Base-by-base conservation (phyloP, 169 alveolate genomes). In the Neospora caninum region DNA sequence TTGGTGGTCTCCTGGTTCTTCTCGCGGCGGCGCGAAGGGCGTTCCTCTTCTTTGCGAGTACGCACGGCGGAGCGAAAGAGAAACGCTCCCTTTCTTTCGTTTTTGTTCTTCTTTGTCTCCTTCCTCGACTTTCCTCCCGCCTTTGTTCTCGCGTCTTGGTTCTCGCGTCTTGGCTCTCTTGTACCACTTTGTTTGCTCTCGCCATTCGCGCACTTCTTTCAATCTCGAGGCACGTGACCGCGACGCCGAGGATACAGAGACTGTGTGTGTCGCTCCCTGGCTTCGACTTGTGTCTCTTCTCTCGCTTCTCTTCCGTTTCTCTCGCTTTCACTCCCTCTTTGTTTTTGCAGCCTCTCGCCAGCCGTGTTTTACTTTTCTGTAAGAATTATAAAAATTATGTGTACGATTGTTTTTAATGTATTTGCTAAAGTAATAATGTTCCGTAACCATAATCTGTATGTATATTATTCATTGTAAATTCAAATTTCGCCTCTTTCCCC, bases 31-130 rank as follows among this genome's bases (percentile, higher is more conserved):
- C 20, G 49, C 9, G 31, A 78, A n/a, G 20, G 27, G 39, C n/a
- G 43, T 78, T 78, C 45, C 86, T 78, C 86, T 78, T 38, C 86
- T 78, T 78, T 78, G 45, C 45, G 13, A 78, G 86, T 78, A 78
- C 18, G 86, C 45, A 22, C 22, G 31, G 27, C 45, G 86, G n/a
- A 78, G 86, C 22, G 29, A 22, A 78, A 38, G 42, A 78, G 86
- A 78, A 64, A 27, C 73, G 39, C 1, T 38, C 31, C 9, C 45
- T 78, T 43, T 64, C 27, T 27, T n/a, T 78, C 86, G 39, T 13
- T 43, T n/a, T n/a, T 69, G 58, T 49, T 64, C 73, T n/a, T 78
- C 45, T 25, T 29, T n/a, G n/a, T 78, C 45, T 78, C 45, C 45
- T 20, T n/a, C n/a, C 31, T 18, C 31, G 86, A 25, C 41, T 2